Evolutionary conservation across 208 protist genomes (phyloP).

Genomic region (Strigomonas galati): DNA sequence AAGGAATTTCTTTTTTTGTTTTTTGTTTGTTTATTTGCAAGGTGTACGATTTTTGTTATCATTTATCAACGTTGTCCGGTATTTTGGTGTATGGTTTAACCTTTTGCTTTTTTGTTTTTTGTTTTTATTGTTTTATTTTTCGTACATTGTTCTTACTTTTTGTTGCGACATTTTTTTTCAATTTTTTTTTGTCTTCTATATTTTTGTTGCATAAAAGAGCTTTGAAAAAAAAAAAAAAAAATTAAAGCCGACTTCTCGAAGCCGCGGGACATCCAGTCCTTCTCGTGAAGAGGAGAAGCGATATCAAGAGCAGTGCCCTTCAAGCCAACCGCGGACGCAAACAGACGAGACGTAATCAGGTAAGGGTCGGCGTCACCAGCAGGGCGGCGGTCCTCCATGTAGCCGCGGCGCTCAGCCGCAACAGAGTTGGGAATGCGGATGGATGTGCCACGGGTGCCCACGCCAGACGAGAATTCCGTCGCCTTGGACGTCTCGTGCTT

Average conservation of each 20-base stretch:
- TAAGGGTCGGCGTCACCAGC: slow-evolving; percentile 97
- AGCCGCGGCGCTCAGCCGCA: slow-evolving; percentile 88
- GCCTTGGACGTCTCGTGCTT: slow-evolving; percentile 84
- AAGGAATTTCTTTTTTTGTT: background rate
- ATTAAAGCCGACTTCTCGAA: slow-evolving; percentile 18
- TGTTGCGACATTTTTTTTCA: slow-evolving; percentile 13
- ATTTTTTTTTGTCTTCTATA: slow-evolving; percentile 4
- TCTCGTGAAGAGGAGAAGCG: slow-evolving; percentile 44
- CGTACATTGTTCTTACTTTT: slow-evolving; percentile 17
- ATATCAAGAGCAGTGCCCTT: slow-evolving; percentile 56
- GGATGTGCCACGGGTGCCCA: slow-evolving; percentile 91
- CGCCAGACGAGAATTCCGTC: slow-evolving; percentile 66
- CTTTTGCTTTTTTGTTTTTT: slow-evolving; percentile 14
- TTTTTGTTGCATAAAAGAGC: background rate
- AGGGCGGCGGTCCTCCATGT: slow-evolving; percentile 97
- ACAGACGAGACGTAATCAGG: slow-evolving; percentile 92
- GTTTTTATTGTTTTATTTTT: slow-evolving; percentile 24
- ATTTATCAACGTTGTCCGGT: too few species aligned
- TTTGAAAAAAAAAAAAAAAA: slow-evolving; percentile 9
- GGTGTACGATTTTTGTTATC: background rate
- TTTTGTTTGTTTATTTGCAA: slow-evolving; percentile 6
- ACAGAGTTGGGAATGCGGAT: slow-evolving; percentile 95
- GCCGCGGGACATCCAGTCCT: slow-evolving; percentile 66
- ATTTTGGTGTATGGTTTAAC: slow-evolving; percentile 7
- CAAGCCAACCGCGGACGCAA: slow-evolving; percentile 68